Conservation (phyloP, 768 basidiomycete genomes). For the Amanita polypyramis region DNA sequence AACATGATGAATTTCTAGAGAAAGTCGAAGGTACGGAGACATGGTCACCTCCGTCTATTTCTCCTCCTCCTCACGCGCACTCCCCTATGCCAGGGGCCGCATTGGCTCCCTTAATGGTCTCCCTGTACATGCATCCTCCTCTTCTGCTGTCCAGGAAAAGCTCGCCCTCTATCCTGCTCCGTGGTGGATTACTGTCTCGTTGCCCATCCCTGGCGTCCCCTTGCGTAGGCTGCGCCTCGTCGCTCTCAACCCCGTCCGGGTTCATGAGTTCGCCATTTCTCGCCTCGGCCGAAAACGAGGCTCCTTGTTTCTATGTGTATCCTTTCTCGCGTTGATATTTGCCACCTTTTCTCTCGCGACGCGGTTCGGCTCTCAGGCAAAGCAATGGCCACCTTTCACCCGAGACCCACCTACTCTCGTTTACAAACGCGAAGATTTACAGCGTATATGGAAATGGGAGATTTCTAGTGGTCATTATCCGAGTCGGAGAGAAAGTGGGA, state of each 20-base stretch:
- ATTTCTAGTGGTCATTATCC: slow-evolving; percentile 91
- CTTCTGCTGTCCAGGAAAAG: slow-evolving; percentile 60
- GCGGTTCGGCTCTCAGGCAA: slow-evolving; percentile 50
- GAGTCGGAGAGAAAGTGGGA: slow-evolving; percentile 65
- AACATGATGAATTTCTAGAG: slow-evolving; percentile 7
- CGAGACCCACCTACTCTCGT: slow-evolving; percentile 64
- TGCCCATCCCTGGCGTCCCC: slow-evolving; percentile 51
- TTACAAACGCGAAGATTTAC: slow-evolving; percentile 68
- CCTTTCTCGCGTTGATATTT: slow-evolving; percentile 37
- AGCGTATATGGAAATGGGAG: slow-evolving; percentile 95
- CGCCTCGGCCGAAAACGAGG: slow-evolving; percentile 54
- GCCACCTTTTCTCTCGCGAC: slow-evolving; percentile 49
- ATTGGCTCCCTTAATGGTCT: slow-evolving; percentile 19
- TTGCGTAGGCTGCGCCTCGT: slow-evolving; percentile 46
- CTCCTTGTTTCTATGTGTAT: slow-evolving; percentile 37
- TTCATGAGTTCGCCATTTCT: slow-evolving; percentile 45
- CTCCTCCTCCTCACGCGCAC: slow-evolving; percentile 18
- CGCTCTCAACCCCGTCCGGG: slow-evolving; percentile 47
- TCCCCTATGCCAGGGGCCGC: slow-evolving; percentile 21
- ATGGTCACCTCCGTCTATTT: slow-evolving; percentile 42
- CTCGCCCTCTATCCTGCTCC: slow-evolving; percentile 35
- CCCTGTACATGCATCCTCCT: slow-evolving; percentile 25
- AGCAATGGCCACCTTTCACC: slow-evolving; percentile 50
- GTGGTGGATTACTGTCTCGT: slow-evolving; percentile 49
- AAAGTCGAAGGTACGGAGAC: neutral